Evolutionary conservation across 1,284 basidiomycete species (phyloP), one percentile per base, ranked within the genome.

Genomic region (Phellopilus nigrolimitatus): DNA sequence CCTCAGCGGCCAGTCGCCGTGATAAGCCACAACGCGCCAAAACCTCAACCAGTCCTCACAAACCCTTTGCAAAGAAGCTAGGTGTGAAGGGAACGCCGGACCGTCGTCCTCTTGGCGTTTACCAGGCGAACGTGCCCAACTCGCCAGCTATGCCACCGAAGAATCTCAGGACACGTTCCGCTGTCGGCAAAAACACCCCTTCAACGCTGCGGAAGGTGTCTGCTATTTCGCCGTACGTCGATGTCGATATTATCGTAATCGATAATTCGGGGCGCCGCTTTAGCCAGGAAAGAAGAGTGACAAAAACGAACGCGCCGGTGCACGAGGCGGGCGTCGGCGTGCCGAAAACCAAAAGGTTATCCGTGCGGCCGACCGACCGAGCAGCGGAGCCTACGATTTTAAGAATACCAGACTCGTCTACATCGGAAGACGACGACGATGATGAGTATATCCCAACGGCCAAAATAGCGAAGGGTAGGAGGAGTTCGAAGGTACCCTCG

Each of bases 171-270:
- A 57, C 60, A 27, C 67, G 60, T 45, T 49, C 56, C 30, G 49
- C 61, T 12, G 19, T 59, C 4, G 57, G 57, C 0, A 74, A 68
- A 49, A 53, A 57, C 15, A 64, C 61, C 0, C 62, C 69, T 2
- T 61, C 68, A 50, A 59, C 64, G 15, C 57, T 48, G 22, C 30
- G 62, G 33, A 74, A 73, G 55, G 33, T 54, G 12, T 19, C 49
- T 25, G 64, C 68, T 12, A 66, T 68, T 34, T 69, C 72, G 3
- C 74, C 78, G 1, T 68, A 75, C 17, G 70, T 86, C 9, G 70
- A 82, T 44, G 71, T 88, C 40, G 83, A 88, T 34, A 88, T 89
- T 41, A 68, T 80, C 31, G 66, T 84, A 36, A 53, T 87, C 22
- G 84, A 88, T 60, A 70, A 75, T 19, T 61, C 69, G 36, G 86